These are phyloP conservation scores for Lactifluus subvellereus DNA, from an alignment of 768 basidiomycete genomes.

Conservation along the genomic window DNA sequence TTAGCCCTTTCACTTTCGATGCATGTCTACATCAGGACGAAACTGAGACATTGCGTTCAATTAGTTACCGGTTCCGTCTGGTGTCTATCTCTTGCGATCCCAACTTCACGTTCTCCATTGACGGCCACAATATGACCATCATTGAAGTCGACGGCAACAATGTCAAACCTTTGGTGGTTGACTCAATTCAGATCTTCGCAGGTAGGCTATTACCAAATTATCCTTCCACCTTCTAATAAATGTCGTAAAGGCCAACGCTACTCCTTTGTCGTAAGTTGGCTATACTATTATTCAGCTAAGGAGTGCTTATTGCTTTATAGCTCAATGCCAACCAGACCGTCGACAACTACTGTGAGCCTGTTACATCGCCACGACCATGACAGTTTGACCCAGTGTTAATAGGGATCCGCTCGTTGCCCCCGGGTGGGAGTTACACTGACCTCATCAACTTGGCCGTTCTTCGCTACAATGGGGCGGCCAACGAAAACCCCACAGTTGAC, in stretches of 20 bases:
- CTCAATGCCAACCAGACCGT: conserved; percentile 11
- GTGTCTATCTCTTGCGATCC: conserved; percentile 23
- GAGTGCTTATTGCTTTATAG: background rate
- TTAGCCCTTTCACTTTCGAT: background rate
- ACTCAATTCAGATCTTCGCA: conserved; percentile 23
- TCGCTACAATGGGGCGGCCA: conserved; percentile 23
- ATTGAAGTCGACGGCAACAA: conserved; percentile 26
- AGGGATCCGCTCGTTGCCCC: conserved; percentile 17
- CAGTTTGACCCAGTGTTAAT: background rate
- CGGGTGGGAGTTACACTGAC: background rate
- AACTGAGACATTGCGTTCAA: background rate
- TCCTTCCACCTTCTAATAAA: background rate
- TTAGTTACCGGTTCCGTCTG: conserved; percentile 21
- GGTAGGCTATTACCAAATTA: conserved; percentile 1
- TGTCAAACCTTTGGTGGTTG: conserved; percentile 21
- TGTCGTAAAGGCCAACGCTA: conserved; percentile 22
- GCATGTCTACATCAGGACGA: background rate
- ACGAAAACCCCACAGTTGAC: conserved; percentile 18
- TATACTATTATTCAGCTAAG: background rate
- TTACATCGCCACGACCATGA: background rate
- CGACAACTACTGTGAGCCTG: conserved; percentile 12
- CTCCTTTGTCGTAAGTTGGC: conserved; percentile 20
- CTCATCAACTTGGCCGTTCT: conserved; percentile 23
- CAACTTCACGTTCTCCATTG: conserved; percentile 25
- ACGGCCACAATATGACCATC: conserved; percentile 20